These are phyloP conservation scores for Mycena amicta DNA, from an alignment of 768 basidiomycete species.

Conservation along the genomic window DNA sequence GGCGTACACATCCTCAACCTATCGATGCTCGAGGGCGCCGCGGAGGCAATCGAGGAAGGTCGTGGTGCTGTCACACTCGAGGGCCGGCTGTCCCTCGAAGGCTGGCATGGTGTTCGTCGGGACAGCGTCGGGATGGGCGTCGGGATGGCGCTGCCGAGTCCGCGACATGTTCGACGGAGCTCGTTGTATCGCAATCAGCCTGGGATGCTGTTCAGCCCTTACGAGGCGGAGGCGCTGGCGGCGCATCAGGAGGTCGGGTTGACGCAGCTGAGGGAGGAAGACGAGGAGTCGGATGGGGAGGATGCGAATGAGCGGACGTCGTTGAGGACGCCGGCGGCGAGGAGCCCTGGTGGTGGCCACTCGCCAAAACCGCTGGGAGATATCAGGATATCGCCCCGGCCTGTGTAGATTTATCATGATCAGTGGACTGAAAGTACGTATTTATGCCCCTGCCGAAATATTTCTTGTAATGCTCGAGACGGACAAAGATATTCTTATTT, in stretches of 20 bases:
- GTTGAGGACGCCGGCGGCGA: conserved; percentile 8
- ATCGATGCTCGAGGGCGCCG: conserved; percentile 60
- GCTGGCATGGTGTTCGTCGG: conserved; percentile 56
- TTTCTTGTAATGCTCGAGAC: no score
- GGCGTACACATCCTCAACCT: conserved; percentile 94
- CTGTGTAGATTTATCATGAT: no score
- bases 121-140: conserved; percentile 31
- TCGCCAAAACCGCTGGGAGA: conserved; percentile 11
- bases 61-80: conserved; percentile 71
- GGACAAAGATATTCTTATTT: no score
- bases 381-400: conserved; percentile 25
- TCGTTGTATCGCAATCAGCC: conserved; percentile 69
- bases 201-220: conserved; percentile 73
- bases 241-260: conserved; percentile 53
- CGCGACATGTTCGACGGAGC: conserved; percentile 61
- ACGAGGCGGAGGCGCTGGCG: conserved; percentile 51
- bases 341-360: not conserved
- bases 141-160: conserved; percentile 37
- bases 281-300: conserved; percentile 53
- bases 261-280: conserved; percentile 67
- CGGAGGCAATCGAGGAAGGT: conserved; percentile 71
- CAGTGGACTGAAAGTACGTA: not conserved
- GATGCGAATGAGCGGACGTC: conserved; percentile 49
- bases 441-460: not conserved
- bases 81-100: conserved; percentile 80